Base-by-base conservation (phyloP, 345 rosid species). In the Psidium friedrichsthalianum region DNA sequence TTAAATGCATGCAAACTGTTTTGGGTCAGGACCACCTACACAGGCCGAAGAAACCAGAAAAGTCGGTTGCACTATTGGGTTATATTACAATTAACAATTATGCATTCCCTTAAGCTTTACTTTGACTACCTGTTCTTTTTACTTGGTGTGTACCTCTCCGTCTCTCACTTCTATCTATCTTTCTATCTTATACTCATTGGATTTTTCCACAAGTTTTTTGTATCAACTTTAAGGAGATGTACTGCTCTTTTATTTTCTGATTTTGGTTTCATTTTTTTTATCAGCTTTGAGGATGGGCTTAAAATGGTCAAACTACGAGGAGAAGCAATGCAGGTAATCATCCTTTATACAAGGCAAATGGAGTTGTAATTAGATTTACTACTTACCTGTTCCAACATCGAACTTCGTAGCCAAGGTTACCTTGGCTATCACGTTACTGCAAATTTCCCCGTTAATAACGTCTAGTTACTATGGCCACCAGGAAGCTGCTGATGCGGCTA, bases 401-500 rank as follows among this genome's bases (percentile, higher is more conserved):
- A 32, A 69, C 78, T 69, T 69, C 36, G 24, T 49, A 49, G 51
- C 51, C 51, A 49, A 49, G 51, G 51, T 49, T n/a, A 49, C 51
- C 51, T 49, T 69, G 13, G 13, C 11, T 69, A 69, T 69, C 13
- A 0, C 18, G 78, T 69, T 15, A 69, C 78, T 69, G 24, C 44
- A 69, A 16, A 16, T 69, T 69, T 69, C 0, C 3, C 32, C 3
- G 0, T 44, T 32, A 32, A 69, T 32, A 32, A 69, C 32, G 47
- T 18, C 78, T 32, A 69, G 9, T 69, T 32, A 44, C 78, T 18
- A 69, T 69, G 78, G 12, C 3, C 3, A 69, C 24, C 24, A 98
- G 99, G 99, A 94, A 74, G 99, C 99, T 51, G 95, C 98, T 69
- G 98, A 98, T 94, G 98, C 98, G 89, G 98, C 96, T 61, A 93